These are phyloP conservation scores for Alternaria sp. DNA, from an alignment of 2,329 filamentous ascomycete genomes.

Conservation along the genomic window DNA sequence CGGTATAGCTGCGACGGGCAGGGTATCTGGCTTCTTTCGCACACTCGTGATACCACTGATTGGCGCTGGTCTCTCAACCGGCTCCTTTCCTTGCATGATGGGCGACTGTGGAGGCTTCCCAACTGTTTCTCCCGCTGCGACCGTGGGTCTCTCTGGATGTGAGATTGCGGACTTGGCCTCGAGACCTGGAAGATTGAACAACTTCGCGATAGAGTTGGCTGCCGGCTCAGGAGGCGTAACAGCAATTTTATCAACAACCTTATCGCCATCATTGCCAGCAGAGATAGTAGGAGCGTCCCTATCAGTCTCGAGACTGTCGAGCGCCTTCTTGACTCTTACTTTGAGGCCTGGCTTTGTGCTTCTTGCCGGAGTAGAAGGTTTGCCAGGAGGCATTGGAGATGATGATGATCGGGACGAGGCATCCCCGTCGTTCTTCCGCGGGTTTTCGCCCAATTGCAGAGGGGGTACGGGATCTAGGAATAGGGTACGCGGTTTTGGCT, in stretches of 20 bases:
- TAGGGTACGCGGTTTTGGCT: conserved; percentile 18
- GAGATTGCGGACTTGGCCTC: not conserved
- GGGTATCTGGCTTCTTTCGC: not conserved
- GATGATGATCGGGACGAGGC: conserved; percentile 22
- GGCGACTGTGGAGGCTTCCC: not conserved
- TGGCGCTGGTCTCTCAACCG: not conserved
- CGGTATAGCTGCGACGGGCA: not conserved
- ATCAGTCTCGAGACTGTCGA: not conserved
- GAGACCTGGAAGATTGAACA: not conserved
- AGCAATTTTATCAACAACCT: not conserved
- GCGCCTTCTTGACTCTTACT: conserved; percentile 16
- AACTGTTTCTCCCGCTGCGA: not conserved
- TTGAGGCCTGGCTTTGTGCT: not conserved
- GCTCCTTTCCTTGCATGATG: not conserved
- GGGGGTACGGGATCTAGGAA: conserved; percentile 26
- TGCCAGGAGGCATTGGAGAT: conserved; percentile 14
- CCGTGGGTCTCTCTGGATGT: not conserved
- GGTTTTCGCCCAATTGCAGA: conserved; percentile 15
- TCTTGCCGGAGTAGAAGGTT: conserved; percentile 15
- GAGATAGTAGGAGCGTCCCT: not conserved
- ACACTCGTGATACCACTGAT: not conserved
- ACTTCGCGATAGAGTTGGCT: not conserved
- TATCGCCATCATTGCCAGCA: not conserved
- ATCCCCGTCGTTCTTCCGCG: conserved; percentile 18
- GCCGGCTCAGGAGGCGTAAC: not conserved